These are phyloP conservation scores for Endoconidiophora laricicola DNA, from an alignment of 2,329 filamentous ascomycete genomes.

Conservation along the genomic window DNA sequence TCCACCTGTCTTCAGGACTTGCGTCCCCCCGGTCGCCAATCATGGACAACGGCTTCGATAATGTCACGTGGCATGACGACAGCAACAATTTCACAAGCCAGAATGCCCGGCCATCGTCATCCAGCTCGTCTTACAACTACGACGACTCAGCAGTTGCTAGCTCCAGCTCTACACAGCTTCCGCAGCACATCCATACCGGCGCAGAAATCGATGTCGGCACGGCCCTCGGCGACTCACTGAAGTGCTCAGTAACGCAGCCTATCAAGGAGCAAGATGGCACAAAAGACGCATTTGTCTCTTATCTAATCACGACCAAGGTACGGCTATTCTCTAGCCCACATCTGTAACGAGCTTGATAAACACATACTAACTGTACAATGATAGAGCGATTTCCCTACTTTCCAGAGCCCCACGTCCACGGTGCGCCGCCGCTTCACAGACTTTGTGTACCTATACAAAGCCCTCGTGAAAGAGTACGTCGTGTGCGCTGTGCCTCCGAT, in stretches of 20 bases:
- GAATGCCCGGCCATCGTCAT: slow-evolving; percentile 1
- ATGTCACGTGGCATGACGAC: slow-evolving; percentile 60
- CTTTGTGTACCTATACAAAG: slow-evolving; percentile 92
- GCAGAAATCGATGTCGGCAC: slow-evolving; percentile 11
- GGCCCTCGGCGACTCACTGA: slow-evolving; percentile 38
- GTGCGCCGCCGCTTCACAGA: slow-evolving; percentile 91
- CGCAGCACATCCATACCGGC: not conserved
- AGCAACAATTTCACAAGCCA: slow-evolving; percentile 23
- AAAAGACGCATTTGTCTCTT: slow-evolving; percentile 93
- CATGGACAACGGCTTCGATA: slow-evolving; percentile 59
- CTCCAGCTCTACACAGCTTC: slow-evolving; percentile 4
- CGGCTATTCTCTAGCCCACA: slow-evolving; percentile 10
- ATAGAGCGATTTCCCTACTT: slow-evolving; percentile 86
- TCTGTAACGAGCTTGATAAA: not conserved
- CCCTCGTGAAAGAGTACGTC: slow-evolving; percentile 71
- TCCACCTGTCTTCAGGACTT: too few relatives aligned
- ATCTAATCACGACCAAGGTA: slow-evolving; percentile 82
- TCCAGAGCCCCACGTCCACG: slow-evolving; percentile 62
- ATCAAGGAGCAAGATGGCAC: slow-evolving; percentile 93
- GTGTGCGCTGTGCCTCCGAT: slow-evolving; percentile 85
- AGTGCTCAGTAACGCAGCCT: slow-evolving; percentile 68
- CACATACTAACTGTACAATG: not conserved
- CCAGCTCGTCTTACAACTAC: slow-evolving; percentile 8
- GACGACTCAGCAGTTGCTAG: slow-evolving; percentile 3
- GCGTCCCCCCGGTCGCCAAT: slow-evolving; percentile 16